Evolutionary conservation across 1,139 yeast genomes (phyloP).

Genomic region (Pichia kudriavzevii): DNA sequence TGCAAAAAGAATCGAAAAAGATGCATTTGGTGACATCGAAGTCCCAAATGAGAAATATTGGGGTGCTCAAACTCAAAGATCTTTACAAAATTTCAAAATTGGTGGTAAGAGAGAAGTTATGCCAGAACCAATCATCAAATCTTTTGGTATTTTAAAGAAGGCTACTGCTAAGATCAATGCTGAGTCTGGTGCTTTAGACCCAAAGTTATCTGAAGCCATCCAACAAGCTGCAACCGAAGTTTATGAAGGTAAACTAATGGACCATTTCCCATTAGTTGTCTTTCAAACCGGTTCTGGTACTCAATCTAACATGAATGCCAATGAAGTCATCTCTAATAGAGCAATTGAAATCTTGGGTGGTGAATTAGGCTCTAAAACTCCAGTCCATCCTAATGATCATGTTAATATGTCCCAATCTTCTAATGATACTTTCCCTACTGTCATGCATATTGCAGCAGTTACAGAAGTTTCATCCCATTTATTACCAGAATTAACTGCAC

Average conservation of each 20-base stretch:
- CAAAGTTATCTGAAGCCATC: conserved; percentile 76
- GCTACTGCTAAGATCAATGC: conserved; percentile 92
- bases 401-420: conserved; percentile 98
- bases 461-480: conserved; percentile 70
- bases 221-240: conserved; percentile 95
- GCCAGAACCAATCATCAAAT: conserved; percentile 85
- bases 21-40: conserved; percentile 93
- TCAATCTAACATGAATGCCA: conserved; percentile 97
- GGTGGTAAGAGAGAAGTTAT: conserved; percentile 87
- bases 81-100: conserved; percentile 87
- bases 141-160: conserved; percentile 90
- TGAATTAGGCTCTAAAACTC: conserved; percentile 77
- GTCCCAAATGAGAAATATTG: conserved; percentile 83
- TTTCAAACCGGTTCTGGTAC: conserved; percentile 99
- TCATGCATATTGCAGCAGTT: conserved; percentile 98
- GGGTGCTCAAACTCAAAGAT: conserved; percentile 98
- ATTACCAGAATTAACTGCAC: conserved; percentile 69
- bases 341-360: conserved; percentile 97
- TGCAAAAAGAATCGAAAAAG: conserved; percentile 66
- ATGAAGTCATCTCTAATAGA: conserved; percentile 95
- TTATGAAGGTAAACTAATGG: conserved; percentile 80
- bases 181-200: conserved; percentile 73
- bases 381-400: conserved; percentile 98
- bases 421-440: conserved; percentile 98
- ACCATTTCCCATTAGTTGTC: conserved; percentile 95